These are phyloP conservation scores for Monilinia laxa DNA, from an alignment of 2,329 filamentous ascomycete species.

Conservation along the genomic window DNA sequence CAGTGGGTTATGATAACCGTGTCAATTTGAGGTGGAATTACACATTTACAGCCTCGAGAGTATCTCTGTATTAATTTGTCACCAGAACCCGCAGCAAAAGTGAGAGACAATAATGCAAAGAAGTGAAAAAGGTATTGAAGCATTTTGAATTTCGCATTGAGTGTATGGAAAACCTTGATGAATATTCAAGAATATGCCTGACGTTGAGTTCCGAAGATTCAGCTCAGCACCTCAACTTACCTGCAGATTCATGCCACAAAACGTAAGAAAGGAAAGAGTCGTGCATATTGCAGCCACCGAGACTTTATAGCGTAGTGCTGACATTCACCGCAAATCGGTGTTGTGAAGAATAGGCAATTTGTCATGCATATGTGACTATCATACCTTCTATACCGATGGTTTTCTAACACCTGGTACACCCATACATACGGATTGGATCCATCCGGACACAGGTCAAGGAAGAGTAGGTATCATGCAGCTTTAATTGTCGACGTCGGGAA, in stretches of 20 bases:
- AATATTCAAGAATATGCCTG: not conserved
- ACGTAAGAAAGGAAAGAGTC: not conserved
- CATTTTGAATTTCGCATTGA: not conserved
- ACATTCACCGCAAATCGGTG: not conserved
- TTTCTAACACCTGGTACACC: too few relatives aligned
- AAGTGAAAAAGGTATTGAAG: not conserved
- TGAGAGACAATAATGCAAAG: not conserved
- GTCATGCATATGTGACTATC: not conserved
- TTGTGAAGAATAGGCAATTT: too few relatives aligned
- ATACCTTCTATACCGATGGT: not conserved
- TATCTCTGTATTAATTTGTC: not conserved
- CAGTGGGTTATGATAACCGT: not conserved
- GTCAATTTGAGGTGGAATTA: not conserved
- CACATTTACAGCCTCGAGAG: slow-evolving; percentile 20
- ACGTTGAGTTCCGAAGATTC: not conserved
- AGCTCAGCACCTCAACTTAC: not conserved
- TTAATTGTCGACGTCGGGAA: too few relatives aligned
- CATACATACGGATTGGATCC: not conserved
- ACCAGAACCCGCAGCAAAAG: not conserved
- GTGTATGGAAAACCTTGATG: not conserved
- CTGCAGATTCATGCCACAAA: not conserved
- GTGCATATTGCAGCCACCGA: not conserved
- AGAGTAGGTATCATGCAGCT: not conserved
- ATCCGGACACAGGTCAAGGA: not conserved
- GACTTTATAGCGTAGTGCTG: not conserved